Conservation (phyloP, 306 rosid genomes). For the Neltuma alba region DNA sequence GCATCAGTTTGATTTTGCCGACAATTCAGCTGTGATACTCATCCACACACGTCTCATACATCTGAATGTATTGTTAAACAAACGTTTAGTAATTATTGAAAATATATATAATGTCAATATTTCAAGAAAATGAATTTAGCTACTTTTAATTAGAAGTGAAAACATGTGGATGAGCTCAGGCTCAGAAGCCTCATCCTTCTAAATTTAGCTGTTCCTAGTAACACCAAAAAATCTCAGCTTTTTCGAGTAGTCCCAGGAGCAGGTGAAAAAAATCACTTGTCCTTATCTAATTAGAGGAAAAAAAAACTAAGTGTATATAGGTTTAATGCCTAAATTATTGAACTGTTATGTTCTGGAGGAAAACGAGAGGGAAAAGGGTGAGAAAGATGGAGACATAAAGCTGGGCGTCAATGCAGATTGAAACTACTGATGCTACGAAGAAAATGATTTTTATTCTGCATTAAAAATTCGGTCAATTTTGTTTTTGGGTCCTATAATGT, state of each 20-base stretch:
- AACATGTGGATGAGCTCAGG: too few species aligned
- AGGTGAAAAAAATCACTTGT: neutral
- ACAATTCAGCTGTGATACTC: neutral
- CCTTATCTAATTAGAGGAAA: neutral
- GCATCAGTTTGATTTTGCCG: neutral
- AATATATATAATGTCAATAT: too few species aligned
- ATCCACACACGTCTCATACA: too few species aligned
- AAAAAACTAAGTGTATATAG: neutral
- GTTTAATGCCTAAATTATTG: too few species aligned
- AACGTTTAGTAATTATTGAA: neutral
- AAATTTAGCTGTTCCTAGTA: too few species aligned
- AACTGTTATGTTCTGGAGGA: neutral
- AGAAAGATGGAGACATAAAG: neutral
- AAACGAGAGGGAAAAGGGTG: neutral
- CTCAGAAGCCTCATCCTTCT: too few species aligned
- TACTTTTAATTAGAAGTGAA: too few species aligned
- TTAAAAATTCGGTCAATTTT: neutral
- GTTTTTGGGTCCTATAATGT: neutral
- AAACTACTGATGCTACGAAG: neutral
- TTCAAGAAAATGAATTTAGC: too few species aligned
- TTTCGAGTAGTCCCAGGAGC: too few species aligned
- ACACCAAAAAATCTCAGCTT: too few species aligned
- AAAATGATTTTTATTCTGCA: neutral
- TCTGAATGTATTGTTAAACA: too few species aligned
- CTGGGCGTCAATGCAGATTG: neutral